These are phyloP conservation scores for Tetrahymena elliotti DNA, from an alignment of 73 alveolate genomes.

Conservation along the genomic window DNA sequence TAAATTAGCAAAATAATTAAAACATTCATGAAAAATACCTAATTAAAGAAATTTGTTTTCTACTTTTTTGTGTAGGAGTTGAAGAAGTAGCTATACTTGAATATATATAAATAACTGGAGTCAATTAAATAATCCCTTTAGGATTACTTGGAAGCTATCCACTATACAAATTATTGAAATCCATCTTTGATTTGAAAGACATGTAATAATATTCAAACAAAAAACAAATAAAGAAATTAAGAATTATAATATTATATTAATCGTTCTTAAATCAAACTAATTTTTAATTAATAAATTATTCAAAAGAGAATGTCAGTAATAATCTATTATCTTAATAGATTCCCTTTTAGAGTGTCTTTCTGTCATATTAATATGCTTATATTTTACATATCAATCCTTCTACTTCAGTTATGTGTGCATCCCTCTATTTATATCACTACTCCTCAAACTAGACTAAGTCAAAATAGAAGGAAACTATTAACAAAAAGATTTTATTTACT, in stretches of 20 bases:
- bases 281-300: not conserved
- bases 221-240: no score
- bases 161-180: not conserved
- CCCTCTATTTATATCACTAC: not conserved
- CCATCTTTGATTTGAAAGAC: not conserved
- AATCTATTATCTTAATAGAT: not conserved
- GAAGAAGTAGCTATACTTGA: not conserved
- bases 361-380: not conserved
- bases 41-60: not conserved
- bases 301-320: not conserved
- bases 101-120: not conserved
- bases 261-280: not conserved
- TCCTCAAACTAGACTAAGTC: not conserved
- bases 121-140: not conserved
- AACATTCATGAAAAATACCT: not conserved
- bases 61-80: not conserved
- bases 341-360: not conserved
- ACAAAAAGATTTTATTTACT: not conserved
- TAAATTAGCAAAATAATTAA: no score
- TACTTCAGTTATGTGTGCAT: not conserved
- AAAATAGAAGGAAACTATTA: not conserved
- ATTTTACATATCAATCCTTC: not conserved
- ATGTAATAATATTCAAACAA: not conserved
- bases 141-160: not conserved
- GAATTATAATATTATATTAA: no score